Evolutionary conservation across 2,329 filamentous ascomycete genomes (phyloP), one percentile per base, ranked within the genome.

Genomic region (Neoscytalidium dimidiatum): DNA sequence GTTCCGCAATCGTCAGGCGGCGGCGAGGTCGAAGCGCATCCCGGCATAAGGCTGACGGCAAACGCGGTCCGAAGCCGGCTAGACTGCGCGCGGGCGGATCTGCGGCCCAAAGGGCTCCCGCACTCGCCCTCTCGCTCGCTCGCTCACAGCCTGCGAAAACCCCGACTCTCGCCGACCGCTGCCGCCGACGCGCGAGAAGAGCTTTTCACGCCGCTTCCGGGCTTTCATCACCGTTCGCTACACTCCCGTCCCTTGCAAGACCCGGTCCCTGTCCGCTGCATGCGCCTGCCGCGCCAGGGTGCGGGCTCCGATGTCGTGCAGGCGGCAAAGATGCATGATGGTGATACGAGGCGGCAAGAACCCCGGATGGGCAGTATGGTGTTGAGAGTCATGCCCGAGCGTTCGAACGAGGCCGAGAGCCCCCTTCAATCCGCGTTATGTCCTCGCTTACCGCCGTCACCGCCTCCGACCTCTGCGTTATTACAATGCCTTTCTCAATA

Each of bases 21-120:
- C 63, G 56, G 56, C 53, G 56, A 61, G 63, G 62, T 46, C 56
- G 63, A 61, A 29, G 63, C 63, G 63, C 53, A n/a, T n/a, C n/a
- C n/a, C n/a, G n/a, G n/a, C n/a, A 58, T 64, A 64, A 58, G 62
- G 62, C 62, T 64, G 62, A 64, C 62, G 62, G 62, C 62, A 64
- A 64, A 35, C n/a, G 51, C 62, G 62, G 62, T 64, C 62, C 62
- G 62, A 64, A 48, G 62, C 62, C 62, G 62, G 62, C 62, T 64
- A 60, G 56, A 44, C 56, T 46, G 56, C 38, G 56, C 56, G 38
- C 56, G 56, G 56, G 56, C 56, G 38, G 56, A 60, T 60, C 56
- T 29, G 41, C 56, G 56, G 46, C 31, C 52, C 11, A 23, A n/a
- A 29, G 46, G 13, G 28, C 13, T 26, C 46, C 46, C 17, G n/a